phyloP scores from a whole-genome alignment of 495 filamentous ascomycete species.

The Penicillium riverlandense region DNA sequence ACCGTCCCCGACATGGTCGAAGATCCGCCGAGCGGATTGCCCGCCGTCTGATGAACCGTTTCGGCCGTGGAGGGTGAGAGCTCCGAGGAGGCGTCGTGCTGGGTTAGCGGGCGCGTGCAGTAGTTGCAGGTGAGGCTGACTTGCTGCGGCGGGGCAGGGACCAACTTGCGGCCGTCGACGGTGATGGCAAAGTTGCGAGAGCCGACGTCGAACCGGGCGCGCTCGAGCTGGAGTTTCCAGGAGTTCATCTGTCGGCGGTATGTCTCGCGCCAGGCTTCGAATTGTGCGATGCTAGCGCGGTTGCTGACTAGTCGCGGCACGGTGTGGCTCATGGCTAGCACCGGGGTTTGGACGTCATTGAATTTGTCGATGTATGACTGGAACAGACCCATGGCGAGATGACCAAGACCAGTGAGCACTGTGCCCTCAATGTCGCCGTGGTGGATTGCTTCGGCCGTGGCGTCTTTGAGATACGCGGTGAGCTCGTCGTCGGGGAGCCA shows the following conservation, averaged over 20 bases:
- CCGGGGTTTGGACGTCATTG: constrained; percentile 82
- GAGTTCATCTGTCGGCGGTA: constrained; percentile 78
- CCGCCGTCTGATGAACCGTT: constrained; percentile 28
- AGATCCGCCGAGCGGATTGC: constrained; percentile 28
- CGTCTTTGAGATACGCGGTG: constrained; percentile 58
- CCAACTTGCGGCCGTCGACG: constrained; percentile 54
- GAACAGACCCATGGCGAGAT: constrained; percentile 73
- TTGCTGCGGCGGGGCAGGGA: constrained; percentile 63
- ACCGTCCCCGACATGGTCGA: constrained; percentile 44
- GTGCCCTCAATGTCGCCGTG: constrained; percentile 85
- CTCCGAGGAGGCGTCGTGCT: constrained; percentile 34
- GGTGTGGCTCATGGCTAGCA: constrained; percentile 74
- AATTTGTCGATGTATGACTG: constrained; percentile 83
- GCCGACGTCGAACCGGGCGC: constrained; percentile 53
- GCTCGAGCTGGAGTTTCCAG: constrained; percentile 58
- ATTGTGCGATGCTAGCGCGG: constrained; percentile 42
- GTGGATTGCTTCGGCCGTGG: constrained; percentile 54
- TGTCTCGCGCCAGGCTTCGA: constrained; percentile 69
- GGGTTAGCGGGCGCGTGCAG: constrained; percentile 55
- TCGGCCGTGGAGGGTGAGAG: constrained; percentile 25
- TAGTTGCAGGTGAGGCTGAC: constrained; percentile 77
- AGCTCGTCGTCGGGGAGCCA: constrained; percentile 76
- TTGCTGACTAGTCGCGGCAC: constrained; percentile 77
- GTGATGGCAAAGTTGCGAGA: constrained; percentile 54
- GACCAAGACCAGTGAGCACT: constrained; percentile 76